phyloP scores from a whole-genome alignment of 1,139 yeast genomes.

The Hansenula lynferdii region DNA sequence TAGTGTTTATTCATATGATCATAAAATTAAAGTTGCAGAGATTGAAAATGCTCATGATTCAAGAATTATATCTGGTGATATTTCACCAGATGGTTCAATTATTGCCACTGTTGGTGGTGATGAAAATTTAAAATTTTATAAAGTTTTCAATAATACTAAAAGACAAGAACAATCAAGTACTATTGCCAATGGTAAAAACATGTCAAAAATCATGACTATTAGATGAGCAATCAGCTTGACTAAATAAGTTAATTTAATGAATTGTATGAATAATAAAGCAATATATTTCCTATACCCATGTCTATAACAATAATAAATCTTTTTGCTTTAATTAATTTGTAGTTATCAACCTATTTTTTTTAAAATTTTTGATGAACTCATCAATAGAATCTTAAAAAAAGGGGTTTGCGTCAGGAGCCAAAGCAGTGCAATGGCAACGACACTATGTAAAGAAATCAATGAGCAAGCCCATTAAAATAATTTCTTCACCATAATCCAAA shows the following conservation, averaged over 20 bases:
- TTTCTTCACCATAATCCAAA: conserved; percentile 51
- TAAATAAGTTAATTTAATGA: neutral
- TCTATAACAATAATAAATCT: too few relatives aligned
- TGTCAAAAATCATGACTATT: conserved; percentile 37
- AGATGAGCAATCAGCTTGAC: conserved; percentile 29
- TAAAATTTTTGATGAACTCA: conserved; percentile 28
- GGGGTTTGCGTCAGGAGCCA: conserved; percentile 90
- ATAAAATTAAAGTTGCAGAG: conserved; percentile 84
- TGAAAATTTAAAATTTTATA: conserved; percentile 95
- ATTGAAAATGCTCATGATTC: conserved; percentile 86
- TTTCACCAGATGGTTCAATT: conserved; percentile 88
- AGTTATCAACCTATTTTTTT: conserved; percentile 13
- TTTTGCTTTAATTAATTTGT: too few relatives aligned
- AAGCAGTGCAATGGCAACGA: conserved; percentile 96
- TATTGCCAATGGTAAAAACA: conserved; percentile 29
- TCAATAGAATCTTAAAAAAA: conserved; percentile 18
- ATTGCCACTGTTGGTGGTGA: conserved; percentile 96
- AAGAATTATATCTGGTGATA: conserved; percentile 74
- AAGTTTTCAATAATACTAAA: conserved; percentile 59
- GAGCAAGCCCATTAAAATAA: conserved; percentile 82
- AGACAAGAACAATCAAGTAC: conserved; percentile 18
- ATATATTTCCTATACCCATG: too few relatives aligned
- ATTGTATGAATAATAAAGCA: neutral
- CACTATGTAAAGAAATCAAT: conserved; percentile 65
- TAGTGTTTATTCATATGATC: conserved; percentile 80